A percentile compares a stretch with the other conserved stretches of the same genome.
Evolutionary conservation across 345 rosid species (phyloP).

Genomic region (Triadica sebifera): DNA sequence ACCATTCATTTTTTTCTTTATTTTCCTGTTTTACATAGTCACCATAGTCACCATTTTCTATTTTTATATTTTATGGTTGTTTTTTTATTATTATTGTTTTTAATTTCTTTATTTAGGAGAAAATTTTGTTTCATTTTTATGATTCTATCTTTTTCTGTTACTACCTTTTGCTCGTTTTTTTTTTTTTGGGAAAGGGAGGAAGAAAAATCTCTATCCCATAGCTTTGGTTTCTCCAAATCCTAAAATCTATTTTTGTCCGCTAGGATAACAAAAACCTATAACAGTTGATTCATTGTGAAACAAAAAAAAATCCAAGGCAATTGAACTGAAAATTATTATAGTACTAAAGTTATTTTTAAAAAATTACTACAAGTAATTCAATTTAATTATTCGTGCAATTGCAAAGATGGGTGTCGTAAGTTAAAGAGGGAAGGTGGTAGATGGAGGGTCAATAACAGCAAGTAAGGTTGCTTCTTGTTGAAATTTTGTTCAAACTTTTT

Average conservation of each 20-base stretch:
- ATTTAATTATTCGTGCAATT: no score
- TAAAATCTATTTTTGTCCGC: not conserved
- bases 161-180: no score
- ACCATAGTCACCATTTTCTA: not conserved
- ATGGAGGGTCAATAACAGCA: slow-evolving; percentile 15
- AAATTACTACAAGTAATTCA: no score
- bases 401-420: slow-evolving; percentile 10
- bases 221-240: not conserved
- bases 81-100: no score
- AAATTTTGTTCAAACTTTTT: slow-evolving; percentile 16
- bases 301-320: not conserved
- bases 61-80: not conserved
- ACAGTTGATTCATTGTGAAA: no score
- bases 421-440: not conserved
- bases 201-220: no score
- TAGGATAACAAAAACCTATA: not conserved
- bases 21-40: not conserved
- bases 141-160: no score
- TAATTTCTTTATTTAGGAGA: not conserved
- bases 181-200: not conserved
- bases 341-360: no score
- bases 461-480: slow-evolving; percentile 14
- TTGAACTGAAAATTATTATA: not conserved
- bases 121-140: not conserved
- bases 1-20: slow-evolving; percentile 27